Conservation (phyloP, 768 basidiomycete species). For the Russula sp. region DNA sequence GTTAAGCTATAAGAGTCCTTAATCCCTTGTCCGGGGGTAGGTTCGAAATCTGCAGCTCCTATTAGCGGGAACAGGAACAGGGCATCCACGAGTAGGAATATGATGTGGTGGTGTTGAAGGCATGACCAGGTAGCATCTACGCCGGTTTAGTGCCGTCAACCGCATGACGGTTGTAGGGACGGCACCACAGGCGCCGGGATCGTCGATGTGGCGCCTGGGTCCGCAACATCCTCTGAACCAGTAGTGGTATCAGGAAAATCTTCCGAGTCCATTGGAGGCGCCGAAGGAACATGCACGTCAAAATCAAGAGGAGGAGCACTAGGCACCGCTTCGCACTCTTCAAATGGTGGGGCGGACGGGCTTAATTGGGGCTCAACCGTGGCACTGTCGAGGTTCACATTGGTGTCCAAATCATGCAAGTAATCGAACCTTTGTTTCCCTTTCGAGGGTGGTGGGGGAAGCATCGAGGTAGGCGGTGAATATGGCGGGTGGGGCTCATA, state of each 20-base stretch:
- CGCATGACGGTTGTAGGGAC: background rate
- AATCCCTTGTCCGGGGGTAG: background rate
- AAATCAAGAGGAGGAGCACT: conserved; percentile 22
- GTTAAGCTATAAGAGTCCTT: background rate
- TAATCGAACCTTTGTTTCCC: conserved; percentile 28
- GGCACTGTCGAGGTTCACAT: conserved; percentile 9
- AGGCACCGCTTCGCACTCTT: conserved; percentile 18
- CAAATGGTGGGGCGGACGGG: conserved; percentile 28
- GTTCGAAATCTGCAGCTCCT: background rate
- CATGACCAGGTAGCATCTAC: background rate
- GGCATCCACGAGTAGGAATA: background rate
- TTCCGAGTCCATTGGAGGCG: conserved; percentile 16
- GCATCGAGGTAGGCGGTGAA: conserved; percentile 15
- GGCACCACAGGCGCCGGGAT: background rate
- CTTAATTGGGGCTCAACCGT: conserved; percentile 18
- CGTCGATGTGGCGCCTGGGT: background rate
- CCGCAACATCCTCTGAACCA: background rate
- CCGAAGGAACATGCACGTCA: conserved; percentile 20
- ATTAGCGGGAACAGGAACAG: background rate
- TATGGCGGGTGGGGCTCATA: conserved; percentile 26
- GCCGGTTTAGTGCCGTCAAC: background rate
- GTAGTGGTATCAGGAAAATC: conserved; percentile 1
- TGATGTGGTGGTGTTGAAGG: no score
- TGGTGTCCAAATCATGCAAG: conserved; percentile 16
- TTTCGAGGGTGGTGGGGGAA: conserved; percentile 29